Percentiles rank a stretch among this genome's conserved stretches.
Conservation (phyloP, 1,284 basidiomycete species). For the Puccinia hordei region DNA sequence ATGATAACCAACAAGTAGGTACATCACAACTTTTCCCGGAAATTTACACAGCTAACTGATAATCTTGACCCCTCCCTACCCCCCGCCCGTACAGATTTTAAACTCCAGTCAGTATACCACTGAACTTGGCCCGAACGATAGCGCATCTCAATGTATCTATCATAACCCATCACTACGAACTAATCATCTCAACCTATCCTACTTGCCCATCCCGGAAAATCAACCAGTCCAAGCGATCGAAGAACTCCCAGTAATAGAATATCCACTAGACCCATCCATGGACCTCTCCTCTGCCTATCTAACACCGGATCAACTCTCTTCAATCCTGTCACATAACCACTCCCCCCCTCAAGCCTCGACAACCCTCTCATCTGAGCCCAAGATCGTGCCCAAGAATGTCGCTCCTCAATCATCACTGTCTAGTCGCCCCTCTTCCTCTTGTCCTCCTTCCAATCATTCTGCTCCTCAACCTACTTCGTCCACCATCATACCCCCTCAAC, state of each 20-base stretch:
- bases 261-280: neutral
- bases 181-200: too few relatives aligned
- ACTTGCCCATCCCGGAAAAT: neutral
- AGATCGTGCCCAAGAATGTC: neutral
- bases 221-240: neutral
- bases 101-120: constrained; percentile 5
- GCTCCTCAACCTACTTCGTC: too few relatives aligned
- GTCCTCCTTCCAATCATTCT: neutral
- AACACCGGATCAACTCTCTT: neutral
- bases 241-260: neutral
- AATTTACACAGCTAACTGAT: neutral
- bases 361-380: neutral
- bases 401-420: neutral
- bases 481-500: too few relatives aligned
- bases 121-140: constrained; percentile 6
- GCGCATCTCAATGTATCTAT: constrained; percentile 28
- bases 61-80: neutral
- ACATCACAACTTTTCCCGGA: too few relatives aligned
- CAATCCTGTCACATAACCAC: neutral
- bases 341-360: neutral
- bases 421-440: too few relatives aligned
- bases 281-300: constrained; percentile 10
- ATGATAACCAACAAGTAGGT: too few relatives aligned
- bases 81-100: neutral
- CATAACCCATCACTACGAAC: neutral